phyloP scores from a whole-genome alignment of 192 early-diverging fungal species.

The Phycomyces blakesleeanus region DNA sequence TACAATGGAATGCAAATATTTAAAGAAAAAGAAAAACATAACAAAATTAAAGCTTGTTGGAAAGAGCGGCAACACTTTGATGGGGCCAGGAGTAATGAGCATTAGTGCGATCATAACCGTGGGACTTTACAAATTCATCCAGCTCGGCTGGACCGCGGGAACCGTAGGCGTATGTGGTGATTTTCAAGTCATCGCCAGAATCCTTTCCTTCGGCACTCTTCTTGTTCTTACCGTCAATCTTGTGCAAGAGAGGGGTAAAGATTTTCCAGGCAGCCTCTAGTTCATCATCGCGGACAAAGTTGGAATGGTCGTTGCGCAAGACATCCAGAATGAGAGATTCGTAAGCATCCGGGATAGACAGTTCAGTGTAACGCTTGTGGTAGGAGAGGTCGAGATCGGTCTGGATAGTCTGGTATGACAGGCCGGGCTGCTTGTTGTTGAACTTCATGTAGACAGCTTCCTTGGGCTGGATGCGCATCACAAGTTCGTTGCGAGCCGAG shows the following conservation, averaged over 20 bases:
- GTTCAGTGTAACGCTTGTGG: slow-evolving; percentile 78
- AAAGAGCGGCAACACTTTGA: slow-evolving; percentile 12
- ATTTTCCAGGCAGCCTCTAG: slow-evolving; percentile 97
- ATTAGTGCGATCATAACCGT: slow-evolving; percentile 41
- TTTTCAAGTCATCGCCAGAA: slow-evolving; percentile 32
- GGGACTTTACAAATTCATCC: slow-evolving; percentile 67
- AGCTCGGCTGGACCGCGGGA: slow-evolving; percentile 77
- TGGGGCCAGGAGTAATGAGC: slow-evolving; percentile 49
- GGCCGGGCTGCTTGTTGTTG: slow-evolving; percentile 91
- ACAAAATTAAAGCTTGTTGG: slow-evolving; percentile 7
- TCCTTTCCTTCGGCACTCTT: no score
- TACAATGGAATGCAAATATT: neutral
- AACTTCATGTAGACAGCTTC: slow-evolving; percentile 97
- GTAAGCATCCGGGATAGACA: slow-evolving; percentile 95
- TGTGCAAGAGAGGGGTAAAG: slow-evolving; percentile 92
- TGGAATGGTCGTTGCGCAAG: slow-evolving; percentile 88
- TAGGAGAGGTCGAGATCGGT: slow-evolving; percentile 97
- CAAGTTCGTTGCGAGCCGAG: slow-evolving; percentile 88
- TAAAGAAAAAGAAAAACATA: neutral
- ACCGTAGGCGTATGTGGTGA: slow-evolving; percentile 80
- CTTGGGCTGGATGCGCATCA: slow-evolving; percentile 89
- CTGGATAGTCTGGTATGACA: slow-evolving; percentile 78
- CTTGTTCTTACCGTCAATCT: slow-evolving; percentile 67
- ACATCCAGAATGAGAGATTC: slow-evolving; percentile 91
- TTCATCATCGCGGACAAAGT: slow-evolving; percentile 92